phyloP scores from a whole-genome alignment of 441 rosid species.

The Corymbia calophylla region DNA sequence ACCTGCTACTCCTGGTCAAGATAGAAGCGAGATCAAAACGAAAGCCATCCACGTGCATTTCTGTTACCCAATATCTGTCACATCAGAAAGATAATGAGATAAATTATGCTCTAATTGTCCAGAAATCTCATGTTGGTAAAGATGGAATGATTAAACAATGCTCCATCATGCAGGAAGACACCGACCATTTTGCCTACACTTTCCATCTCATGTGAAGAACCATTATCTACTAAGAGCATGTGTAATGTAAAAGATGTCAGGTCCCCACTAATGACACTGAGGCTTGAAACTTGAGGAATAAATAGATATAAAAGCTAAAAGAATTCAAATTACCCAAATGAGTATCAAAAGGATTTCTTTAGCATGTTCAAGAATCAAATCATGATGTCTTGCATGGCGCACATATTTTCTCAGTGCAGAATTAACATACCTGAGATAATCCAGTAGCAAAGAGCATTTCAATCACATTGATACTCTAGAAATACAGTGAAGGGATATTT shows the following conservation, averaged over 20 bases:
- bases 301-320: neutral
- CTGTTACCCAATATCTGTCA: slow-evolving; percentile 93
- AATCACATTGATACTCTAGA: neutral
- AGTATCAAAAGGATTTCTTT: neutral
- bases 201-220: neutral
- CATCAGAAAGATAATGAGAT: neutral
- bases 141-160: neutral
- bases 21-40: slow-evolving; percentile 99
- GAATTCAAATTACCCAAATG: neutral
- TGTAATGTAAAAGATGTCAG: neutral
- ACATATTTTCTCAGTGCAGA: neutral
- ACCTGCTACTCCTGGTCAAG: slow-evolving; percentile 96
- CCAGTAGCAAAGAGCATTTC: neutral
- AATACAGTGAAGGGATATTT: neutral
- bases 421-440: neutral
- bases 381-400: neutral
- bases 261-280: neutral
- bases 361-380: neutral
- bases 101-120: neutral
- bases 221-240: neutral
- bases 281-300: neutral
- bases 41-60: slow-evolving; percentile 98
- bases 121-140: neutral
- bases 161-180: neutral
- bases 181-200: neutral